Percentiles rank a stretch among this genome's conserved stretches.
Evolutionary conservation across 2,329 filamentous ascomycete species (phyloP).

Genomic region (Epichloe aotearoae): DNA sequence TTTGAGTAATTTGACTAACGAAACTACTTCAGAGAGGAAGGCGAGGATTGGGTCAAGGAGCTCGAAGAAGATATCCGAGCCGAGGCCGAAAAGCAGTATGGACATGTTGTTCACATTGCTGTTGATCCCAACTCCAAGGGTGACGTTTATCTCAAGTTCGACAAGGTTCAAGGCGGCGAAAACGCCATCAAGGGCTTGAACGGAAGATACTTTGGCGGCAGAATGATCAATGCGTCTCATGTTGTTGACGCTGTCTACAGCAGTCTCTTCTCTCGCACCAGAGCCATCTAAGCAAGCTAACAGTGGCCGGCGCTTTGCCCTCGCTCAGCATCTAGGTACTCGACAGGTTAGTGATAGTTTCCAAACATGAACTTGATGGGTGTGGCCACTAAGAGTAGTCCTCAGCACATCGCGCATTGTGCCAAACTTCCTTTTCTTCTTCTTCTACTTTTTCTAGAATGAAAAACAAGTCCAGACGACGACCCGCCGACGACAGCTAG

Average conservation of each 20-base stretch:
- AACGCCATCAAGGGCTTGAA: slow-evolving; percentile 97
- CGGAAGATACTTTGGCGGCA: slow-evolving; percentile 86
- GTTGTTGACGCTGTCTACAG: slow-evolving; percentile 98
- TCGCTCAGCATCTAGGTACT: slow-evolving; percentile 34
- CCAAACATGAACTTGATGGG: slow-evolving; percentile 1
- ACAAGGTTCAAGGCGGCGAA: slow-evolving; percentile 85
- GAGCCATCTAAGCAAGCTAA: slow-evolving; percentile 58
- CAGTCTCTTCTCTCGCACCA: slow-evolving; percentile 82
- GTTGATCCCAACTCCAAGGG: slow-evolving; percentile 87
- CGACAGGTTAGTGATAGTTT: slow-evolving; percentile 22
- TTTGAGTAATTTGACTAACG: slow-evolving; percentile 18
- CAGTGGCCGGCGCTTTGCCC: slow-evolving; percentile 27
- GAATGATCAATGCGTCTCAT: slow-evolving; percentile 85
- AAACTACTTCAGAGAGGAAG: slow-evolving; percentile 54
- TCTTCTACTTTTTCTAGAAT: too few relatives aligned
- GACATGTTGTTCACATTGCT: slow-evolving; percentile 92
- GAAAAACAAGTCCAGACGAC: background rate
- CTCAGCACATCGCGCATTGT: slow-evolving; percentile 1
- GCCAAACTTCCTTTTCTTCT: background rate
- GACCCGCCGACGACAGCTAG: background rate
- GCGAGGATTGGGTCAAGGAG: slow-evolving; percentile 80
- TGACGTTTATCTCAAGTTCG: slow-evolving; percentile 98
- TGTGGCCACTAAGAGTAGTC: background rate
- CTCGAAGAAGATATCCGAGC: slow-evolving; percentile 84
- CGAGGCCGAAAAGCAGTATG: slow-evolving; percentile 92